Conservation (phyloP, 2,329 filamentous ascomycete genomes). For the Neoscytalidium dimidiatum region DNA sequence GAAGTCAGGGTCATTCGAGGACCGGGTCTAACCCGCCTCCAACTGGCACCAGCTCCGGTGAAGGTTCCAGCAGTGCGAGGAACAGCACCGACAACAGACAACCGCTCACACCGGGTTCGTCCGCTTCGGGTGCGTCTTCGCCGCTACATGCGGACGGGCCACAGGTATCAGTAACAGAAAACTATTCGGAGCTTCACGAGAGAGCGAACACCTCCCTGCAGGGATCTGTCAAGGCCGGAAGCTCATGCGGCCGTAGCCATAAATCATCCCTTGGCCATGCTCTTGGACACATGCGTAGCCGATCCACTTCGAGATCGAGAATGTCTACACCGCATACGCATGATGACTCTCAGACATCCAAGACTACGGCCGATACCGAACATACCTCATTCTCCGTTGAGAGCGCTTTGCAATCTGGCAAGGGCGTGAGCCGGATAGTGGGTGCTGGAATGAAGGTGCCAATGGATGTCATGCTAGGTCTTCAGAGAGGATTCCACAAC, state of each 20-base stretch:
- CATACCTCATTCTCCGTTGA: slow-evolving; percentile 48
- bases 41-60: neutral
- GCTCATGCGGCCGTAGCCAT: neutral
- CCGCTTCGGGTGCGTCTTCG: neutral
- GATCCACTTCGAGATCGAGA: neutral
- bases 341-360: slow-evolving; percentile 20
- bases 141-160: neutral
- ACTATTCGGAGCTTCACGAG: neutral
- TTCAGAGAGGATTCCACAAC: slow-evolving; percentile 87
- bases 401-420: slow-evolving; percentile 64
- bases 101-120: slow-evolving; percentile 2
- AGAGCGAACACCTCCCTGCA: neutral
- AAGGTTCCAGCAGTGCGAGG: neutral
- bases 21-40: neutral
- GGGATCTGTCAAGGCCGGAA: neutral
- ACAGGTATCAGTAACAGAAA: neutral
- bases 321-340: neutral
- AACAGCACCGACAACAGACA: neutral
- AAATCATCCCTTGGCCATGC: neutral
- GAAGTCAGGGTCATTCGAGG: neutral
- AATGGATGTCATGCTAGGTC: slow-evolving; percentile 79
- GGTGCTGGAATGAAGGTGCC: slow-evolving; percentile 76
- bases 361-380: neutral
- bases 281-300: neutral
- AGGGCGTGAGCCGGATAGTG: slow-evolving; percentile 71